These are phyloP conservation scores for Ogataea methylovora DNA, from an alignment of 805 yeast genomes.

Conservation along the genomic window DNA sequence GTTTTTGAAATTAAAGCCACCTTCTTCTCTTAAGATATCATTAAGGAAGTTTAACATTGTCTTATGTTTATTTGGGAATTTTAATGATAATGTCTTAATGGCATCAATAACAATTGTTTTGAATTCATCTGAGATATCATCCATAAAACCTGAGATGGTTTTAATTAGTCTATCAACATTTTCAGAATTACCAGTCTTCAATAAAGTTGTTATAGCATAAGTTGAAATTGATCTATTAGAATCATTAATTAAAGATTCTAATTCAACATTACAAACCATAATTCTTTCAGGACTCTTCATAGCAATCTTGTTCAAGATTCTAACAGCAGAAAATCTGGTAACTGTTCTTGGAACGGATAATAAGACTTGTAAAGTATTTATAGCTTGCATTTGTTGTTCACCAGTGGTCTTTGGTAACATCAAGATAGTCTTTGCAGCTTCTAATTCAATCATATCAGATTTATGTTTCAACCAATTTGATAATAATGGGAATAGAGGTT, in stretches of 20 bases:
- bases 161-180: slow-evolving; percentile 83
- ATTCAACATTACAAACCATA: slow-evolving; percentile 72
- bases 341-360: slow-evolving; percentile 84
- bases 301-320: slow-evolving; percentile 82
- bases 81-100: slow-evolving; percentile 81
- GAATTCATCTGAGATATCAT: slow-evolving; percentile 93
- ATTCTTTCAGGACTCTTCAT: slow-evolving; percentile 73
- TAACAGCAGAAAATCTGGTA: slow-evolving; percentile 87
- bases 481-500: slow-evolving; percentile 57
- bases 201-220: slow-evolving; percentile 90
- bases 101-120: slow-evolving; percentile 94
- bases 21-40: slow-evolving; percentile 83
- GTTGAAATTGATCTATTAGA: slow-evolving; percentile 89
- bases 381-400: slow-evolving; percentile 63
- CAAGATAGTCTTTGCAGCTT: slow-evolving; percentile 75
- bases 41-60: slow-evolving; percentile 75
- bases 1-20: slow-evolving; percentile 78
- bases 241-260: slow-evolving; percentile 83
- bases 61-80: slow-evolving; percentile 87
- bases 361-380: slow-evolving; percentile 66
- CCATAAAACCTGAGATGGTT: slow-evolving; percentile 82
- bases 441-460: slow-evolving; percentile 85
- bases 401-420: slow-evolving; percentile 47
- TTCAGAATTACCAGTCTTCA: slow-evolving; percentile 90
- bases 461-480: slow-evolving; percentile 68